Evolutionary conservation across 345 rosid species (phyloP).

Genomic region (Hibiscus tridactylites): DNA sequence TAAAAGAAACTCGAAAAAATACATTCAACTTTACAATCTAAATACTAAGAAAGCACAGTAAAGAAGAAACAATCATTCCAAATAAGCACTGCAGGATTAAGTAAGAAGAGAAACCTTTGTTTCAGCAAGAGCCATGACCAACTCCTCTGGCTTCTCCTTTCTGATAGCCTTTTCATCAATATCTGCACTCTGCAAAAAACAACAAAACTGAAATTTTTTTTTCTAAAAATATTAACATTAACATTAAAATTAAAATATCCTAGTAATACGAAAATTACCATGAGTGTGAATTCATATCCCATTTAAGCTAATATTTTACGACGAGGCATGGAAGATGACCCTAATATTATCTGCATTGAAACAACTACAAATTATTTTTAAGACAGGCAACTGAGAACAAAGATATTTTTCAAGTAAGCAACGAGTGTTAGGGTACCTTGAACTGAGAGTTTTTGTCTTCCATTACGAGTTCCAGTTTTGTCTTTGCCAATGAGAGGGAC

Average conservation of each 20-base stretch:
- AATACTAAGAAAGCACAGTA: background rate
- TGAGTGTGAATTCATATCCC: slow-evolving; percentile 77
- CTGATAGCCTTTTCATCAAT: slow-evolving; percentile 80
- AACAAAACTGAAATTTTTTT: background rate
- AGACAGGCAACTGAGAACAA: background rate
- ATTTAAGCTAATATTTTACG: slow-evolving; percentile 61
- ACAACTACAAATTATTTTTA: background rate
- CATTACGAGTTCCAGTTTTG: slow-evolving; percentile 20
- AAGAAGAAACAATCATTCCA: background rate
- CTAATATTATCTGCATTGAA: slow-evolving; percentile 61
- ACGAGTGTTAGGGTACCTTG: slow-evolving; percentile 28
- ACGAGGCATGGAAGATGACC: slow-evolving; percentile 74
- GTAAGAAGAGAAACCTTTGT: slow-evolving; percentile 50
- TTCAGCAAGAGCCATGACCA: slow-evolving; percentile 86
- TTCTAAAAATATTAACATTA: background rate
- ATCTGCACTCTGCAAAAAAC: slow-evolving; percentile 58
- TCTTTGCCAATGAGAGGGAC: background rate
- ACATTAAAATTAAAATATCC: background rate
- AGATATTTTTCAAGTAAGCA: background rate
- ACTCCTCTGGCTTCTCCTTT: slow-evolving; percentile 60
- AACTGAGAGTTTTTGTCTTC: slow-evolving; percentile 32
- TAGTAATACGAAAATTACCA: slow-evolving; percentile 29
- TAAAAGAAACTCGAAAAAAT: slow-evolving; percentile 5
- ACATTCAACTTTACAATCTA: background rate
- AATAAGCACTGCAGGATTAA: background rate